Evolutionary conservation across 345 rosid genomes (phyloP).

Genomic region (Jatropha curcas): DNA sequence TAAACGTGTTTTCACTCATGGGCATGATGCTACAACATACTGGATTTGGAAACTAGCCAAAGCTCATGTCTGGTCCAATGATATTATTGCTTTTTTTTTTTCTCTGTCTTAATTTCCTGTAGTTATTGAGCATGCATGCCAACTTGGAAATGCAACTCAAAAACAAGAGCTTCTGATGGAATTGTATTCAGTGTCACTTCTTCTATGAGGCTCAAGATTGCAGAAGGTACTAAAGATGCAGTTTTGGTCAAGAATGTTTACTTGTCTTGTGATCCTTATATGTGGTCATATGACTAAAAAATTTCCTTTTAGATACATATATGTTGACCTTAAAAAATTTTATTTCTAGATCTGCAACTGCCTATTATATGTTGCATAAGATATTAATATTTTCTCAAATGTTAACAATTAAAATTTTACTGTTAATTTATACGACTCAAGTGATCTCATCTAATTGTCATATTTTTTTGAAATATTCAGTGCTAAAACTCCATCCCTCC

Average conservation of each 20-base stretch:
- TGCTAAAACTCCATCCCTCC: too few species aligned
- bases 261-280: conserved; percentile 23
- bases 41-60: conserved; percentile 97
- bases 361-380: too few species aligned
- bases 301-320: too few species aligned
- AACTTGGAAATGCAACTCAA: conserved; percentile 69
- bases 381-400: too few species aligned
- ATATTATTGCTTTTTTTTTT: conserved; percentile 28
- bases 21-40: conserved; percentile 80
- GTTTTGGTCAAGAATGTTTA: conserved; percentile 23
- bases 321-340: too few species aligned
- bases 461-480: too few species aligned
- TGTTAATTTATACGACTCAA: too few species aligned
- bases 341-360: too few species aligned
- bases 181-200: conserved; percentile 58
- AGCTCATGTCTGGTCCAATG: conserved; percentile 87
- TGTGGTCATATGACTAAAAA: conserved; percentile 19
- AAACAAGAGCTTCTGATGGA: conserved; percentile 90
- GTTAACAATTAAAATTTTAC: too few species aligned
- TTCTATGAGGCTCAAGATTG: conserved; percentile 6
- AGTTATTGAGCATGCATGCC: conserved; percentile 89
- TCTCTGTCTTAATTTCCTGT: conserved; percentile 6
- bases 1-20: conserved; percentile 63
- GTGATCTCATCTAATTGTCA: too few species aligned
- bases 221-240: conserved; percentile 7